Conservation (phyloP, 2,329 filamentous ascomycete species). For the Cyphellophora europaea region DNA sequence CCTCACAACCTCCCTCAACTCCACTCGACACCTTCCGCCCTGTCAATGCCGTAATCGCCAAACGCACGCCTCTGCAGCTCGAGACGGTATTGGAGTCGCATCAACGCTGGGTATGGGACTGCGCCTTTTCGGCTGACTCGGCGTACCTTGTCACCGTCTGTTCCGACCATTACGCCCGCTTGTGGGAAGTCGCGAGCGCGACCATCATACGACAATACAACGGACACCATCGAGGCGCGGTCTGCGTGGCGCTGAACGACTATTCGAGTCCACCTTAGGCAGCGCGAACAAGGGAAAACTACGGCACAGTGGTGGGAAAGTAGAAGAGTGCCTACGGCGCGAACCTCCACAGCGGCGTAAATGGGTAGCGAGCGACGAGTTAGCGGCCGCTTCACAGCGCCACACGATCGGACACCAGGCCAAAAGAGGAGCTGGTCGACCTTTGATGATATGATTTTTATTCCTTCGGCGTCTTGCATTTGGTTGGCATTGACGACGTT, state of each 20-base stretch:
- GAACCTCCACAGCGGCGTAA: too few species aligned
- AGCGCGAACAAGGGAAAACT: conserved; percentile 3
- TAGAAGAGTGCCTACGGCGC: too few species aligned
- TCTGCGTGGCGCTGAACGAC: conserved; percentile 89
- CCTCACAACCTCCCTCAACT: conserved; percentile 1
- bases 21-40: conserved; percentile 4
- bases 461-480: too few species aligned
- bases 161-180: conserved; percentile 81
- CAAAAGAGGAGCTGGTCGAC: too few species aligned
- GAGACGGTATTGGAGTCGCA: conserved; percentile 83
- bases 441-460: too few species aligned
- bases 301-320: conserved; percentile 1
- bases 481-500: too few species aligned
- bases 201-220: conserved; percentile 92
- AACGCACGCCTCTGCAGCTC: conserved; percentile 50
- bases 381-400: too few species aligned
- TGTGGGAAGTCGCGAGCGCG: conserved; percentile 83
- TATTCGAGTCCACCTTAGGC: conserved; percentile 38
- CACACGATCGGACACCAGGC: too few species aligned
- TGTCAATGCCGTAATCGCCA: conserved; percentile 13
- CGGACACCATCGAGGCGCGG: conserved; percentile 82
- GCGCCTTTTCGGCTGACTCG: conserved; percentile 85
- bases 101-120: conserved; percentile 97
- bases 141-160: conserved; percentile 90
- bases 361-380: too few species aligned